A percentile compares a stretch with the other conserved stretches of the same genome.
These are phyloP conservation scores for Venturia aucupariae DNA, from an alignment of 2,329 filamentous ascomycete genomes.

Conservation along the genomic window DNA sequence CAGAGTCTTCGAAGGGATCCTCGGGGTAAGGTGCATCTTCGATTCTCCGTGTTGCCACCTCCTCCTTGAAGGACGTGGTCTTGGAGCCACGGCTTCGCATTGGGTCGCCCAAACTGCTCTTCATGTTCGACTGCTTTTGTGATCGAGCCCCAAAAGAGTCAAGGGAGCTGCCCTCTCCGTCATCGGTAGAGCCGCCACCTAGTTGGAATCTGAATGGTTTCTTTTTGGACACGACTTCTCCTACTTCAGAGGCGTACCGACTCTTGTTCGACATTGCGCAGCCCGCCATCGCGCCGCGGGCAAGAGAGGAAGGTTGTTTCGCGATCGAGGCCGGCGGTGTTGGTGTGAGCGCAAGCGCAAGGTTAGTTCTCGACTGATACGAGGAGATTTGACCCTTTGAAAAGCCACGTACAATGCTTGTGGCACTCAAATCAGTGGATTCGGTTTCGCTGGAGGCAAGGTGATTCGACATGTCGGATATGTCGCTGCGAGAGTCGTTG, in stretches of 20 bases:
- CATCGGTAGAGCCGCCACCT: conserved; percentile 66
- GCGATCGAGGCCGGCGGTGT: conserved; percentile 50
- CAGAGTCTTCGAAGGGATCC: conserved; percentile 43
- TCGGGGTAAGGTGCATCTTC: conserved; percentile 48
- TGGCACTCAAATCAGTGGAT: conserved; percentile 49
- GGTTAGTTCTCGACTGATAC: conserved; percentile 52
- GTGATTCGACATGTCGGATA: conserved; percentile 31
- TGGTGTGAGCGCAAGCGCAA: conserved; percentile 32
- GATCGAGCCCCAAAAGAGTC: conserved; percentile 37
- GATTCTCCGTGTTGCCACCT: conserved; percentile 60
- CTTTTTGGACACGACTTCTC: conserved; percentile 40
- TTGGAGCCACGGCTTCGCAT: conserved; percentile 45
- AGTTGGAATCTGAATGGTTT: conserved; percentile 65
- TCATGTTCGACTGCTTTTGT: not conserved
- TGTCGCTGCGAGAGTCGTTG: conserved; percentile 25
- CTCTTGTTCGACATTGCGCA: conserved; percentile 17
- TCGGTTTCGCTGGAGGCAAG: conserved; percentile 53
- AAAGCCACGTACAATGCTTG: conserved; percentile 78
- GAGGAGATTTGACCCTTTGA: conserved; percentile 65
- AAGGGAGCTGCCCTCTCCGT: conserved; percentile 72
- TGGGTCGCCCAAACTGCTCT: conserved; percentile 47
- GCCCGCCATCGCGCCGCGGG: conserved; percentile 19
- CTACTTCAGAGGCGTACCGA: not conserved
- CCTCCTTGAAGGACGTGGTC: conserved; percentile 71
- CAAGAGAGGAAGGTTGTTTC: conserved; percentile 36